A percentile compares a stretch with the other conserved stretches of the same genome.
phyloP scores from a whole-genome alignment of 2,329 filamentous ascomycete species.

The Coniochaeta hoffmannii region DNA sequence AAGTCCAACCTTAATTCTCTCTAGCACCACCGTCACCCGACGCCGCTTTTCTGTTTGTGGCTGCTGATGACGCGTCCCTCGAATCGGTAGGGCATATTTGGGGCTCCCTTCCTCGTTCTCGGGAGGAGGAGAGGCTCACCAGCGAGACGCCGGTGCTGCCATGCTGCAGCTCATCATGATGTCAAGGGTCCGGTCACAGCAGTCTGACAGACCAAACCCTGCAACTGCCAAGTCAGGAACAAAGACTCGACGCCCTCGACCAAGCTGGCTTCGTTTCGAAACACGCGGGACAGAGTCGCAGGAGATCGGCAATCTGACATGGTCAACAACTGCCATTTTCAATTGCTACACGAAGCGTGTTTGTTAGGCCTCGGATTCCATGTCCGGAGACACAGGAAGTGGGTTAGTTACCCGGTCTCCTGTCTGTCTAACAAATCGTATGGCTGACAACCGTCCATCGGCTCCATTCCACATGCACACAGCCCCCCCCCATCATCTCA shows the following conservation, averaged over 20 bases:
- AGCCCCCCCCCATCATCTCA: background rate
- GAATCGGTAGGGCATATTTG: background rate
- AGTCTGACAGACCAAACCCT: background rate
- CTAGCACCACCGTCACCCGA: slow-evolving; percentile 1
- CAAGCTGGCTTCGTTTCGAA: background rate
- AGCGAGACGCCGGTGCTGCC: background rate
- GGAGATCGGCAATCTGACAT: background rate
- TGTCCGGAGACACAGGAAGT: background rate
- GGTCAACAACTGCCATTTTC: background rate
- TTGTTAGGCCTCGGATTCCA: background rate
- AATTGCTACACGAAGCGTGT: background rate
- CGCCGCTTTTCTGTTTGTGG: slow-evolving; percentile 10
- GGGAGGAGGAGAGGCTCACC: background rate
- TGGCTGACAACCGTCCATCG: background rate
- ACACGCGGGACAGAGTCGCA: background rate
- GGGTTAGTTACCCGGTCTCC: background rate
- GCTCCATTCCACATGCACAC: background rate
- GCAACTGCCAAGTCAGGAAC: background rate
- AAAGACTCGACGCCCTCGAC: background rate
- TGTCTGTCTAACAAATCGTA: background rate
- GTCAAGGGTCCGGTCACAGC: background rate
- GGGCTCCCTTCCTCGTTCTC: background rate
- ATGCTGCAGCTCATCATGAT: background rate
- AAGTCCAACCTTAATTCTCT: slow-evolving; percentile 1
- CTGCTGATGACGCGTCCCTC: slow-evolving; percentile 17